Evolutionary conservation across 768 basidiomycete species (phyloP).

Genomic region (Pulveroboletus frians): DNA sequence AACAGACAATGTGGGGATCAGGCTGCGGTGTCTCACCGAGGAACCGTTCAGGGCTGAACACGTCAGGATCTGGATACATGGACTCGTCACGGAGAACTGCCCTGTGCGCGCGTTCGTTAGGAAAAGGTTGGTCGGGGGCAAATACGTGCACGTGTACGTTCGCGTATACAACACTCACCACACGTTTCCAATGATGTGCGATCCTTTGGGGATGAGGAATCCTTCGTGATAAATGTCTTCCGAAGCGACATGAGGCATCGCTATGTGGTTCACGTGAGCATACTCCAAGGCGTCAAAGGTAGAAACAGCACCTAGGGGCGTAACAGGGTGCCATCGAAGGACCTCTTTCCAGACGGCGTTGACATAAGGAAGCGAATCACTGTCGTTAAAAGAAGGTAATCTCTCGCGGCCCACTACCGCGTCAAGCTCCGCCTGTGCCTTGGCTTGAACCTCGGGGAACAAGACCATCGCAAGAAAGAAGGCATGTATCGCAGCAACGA

Average conservation of each 20-base stretch:
- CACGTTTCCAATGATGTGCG: conserved; percentile 16
- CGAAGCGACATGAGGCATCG: conserved; percentile 10
- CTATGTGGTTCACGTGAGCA: not conserved
- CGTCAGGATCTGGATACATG: conserved; percentile 29
- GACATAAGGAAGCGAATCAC: conserved; percentile 22
- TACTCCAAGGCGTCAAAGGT: not conserved
- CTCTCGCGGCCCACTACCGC: conserved; percentile 17
- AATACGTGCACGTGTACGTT: not conserved
- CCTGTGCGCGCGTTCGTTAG: conserved; percentile 30
- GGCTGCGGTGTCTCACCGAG: conserved; percentile 18
- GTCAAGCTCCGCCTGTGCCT: conserved; percentile 24
- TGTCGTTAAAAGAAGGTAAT: conserved; percentile 20
- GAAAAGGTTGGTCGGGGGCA: not conserved
- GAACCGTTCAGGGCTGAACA: conserved; percentile 34
- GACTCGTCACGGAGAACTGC: conserved; percentile 48
- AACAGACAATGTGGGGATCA: conserved; percentile 14
- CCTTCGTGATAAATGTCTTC: conserved; percentile 19
- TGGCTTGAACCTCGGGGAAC: conserved; percentile 22
- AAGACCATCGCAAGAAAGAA: conserved; percentile 26
- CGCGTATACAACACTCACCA: conserved; percentile 18
- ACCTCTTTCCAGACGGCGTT: conserved; percentile 24
- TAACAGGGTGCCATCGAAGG: conserved; percentile 20
- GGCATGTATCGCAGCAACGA: conserved; percentile 11
- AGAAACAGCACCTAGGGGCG: conserved; percentile 14
- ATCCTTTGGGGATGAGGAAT: conserved; percentile 23